Percentiles rank a stretch among this genome's conserved stretches.
These are phyloP conservation scores for Paraurostyla sp. DNA, from an alignment of 73 alveolate species.

Conservation along the genomic window DNA sequence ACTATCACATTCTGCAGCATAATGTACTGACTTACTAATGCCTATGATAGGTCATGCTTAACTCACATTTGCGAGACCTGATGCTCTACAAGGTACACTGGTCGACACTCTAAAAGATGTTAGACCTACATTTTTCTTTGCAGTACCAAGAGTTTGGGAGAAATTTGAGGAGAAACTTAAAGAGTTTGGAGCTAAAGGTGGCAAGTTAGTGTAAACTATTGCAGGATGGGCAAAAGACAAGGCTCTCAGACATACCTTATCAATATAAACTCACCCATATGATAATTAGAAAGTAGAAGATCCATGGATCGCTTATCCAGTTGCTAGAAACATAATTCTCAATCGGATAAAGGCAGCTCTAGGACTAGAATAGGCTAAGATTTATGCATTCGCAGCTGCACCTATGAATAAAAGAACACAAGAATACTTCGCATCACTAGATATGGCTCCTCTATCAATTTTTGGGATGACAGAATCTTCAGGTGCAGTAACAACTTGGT, in stretches of 20 bases:
- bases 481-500: constrained; percentile 73
- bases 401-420: constrained; percentile 76
- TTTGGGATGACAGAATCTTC: constrained; percentile 87
- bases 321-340: constrained; percentile 78
- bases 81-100: constrained; percentile 90
- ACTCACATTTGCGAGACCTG: constrained; percentile 86
- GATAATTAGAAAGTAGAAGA: constrained; percentile 61
- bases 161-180: constrained; percentile 87
- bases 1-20: constrained; percentile 89
- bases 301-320: constrained; percentile 75
- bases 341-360: constrained; percentile 80
- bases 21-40: constrained; percentile 75
- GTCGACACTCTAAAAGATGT: constrained; percentile 83
- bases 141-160: constrained; percentile 96
- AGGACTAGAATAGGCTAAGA: constrained; percentile 80
- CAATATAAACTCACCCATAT: constrained; percentile 30
- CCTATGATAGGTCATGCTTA: constrained; percentile 65
- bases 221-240: constrained; percentile 85
- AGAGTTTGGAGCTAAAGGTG: constrained; percentile 79
- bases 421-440: constrained; percentile 79
- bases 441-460: constrained; percentile 65
- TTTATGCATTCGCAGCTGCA: constrained; percentile 83
- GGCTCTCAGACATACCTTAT: constrained; percentile 34
- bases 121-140: constrained; percentile 89
- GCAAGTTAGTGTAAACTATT: constrained; percentile 63